A percentile compares a stretch with the other conserved stretches of the same genome.
These are phyloP conservation scores for Trifolium subterraneum DNA, from an alignment of 306 rosid genomes.

Conservation along the genomic window DNA sequence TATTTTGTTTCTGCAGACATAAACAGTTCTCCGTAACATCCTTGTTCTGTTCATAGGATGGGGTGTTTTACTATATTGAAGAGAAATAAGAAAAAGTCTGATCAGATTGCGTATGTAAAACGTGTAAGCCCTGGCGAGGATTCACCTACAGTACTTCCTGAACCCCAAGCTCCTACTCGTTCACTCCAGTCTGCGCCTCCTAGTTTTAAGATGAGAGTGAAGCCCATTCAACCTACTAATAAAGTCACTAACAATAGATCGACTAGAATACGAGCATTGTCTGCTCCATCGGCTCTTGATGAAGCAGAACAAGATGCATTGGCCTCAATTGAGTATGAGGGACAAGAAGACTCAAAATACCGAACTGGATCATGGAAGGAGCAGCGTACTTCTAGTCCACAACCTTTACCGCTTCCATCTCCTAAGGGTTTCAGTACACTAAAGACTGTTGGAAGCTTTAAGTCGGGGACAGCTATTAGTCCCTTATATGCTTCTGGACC, in stretches of 20 bases:
- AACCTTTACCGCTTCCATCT: conserved; percentile 31
- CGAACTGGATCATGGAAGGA: conserved; percentile 26
- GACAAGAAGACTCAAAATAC: conserved; percentile 10
- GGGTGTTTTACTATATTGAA: conserved; percentile 26
- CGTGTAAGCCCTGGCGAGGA: conserved; percentile 22
- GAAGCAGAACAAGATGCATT: conserved; percentile 20
- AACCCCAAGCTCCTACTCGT: conserved; percentile 21
- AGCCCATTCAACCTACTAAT: background rate
- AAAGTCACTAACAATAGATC: conserved; percentile 14
- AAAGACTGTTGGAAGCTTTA: conserved; percentile 25
- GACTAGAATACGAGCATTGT: conserved; percentile 2
- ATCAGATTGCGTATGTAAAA: background rate
- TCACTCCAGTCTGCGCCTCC: conserved; percentile 26
- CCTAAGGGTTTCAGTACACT: conserved; percentile 22
- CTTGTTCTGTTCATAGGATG: conserved; percentile 18
- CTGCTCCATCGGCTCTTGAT: conserved; percentile 30
- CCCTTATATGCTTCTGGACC: conserved; percentile 23
- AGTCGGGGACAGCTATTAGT: conserved; percentile 8
- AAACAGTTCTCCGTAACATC: conserved; percentile 9
- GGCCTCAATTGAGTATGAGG: background rate
- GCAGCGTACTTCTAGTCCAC: conserved; percentile 2
- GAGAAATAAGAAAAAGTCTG: conserved; percentile 29
- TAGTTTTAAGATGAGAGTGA: conserved; percentile 22
- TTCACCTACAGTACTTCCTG: conserved; percentile 22
- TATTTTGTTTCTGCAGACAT: conserved; percentile 7